A percentile compares a stretch with the other conserved stretches of the same genome.
Conservation (phyloP, 1,139 yeast genomes). For the Yarrowia galli region DNA sequence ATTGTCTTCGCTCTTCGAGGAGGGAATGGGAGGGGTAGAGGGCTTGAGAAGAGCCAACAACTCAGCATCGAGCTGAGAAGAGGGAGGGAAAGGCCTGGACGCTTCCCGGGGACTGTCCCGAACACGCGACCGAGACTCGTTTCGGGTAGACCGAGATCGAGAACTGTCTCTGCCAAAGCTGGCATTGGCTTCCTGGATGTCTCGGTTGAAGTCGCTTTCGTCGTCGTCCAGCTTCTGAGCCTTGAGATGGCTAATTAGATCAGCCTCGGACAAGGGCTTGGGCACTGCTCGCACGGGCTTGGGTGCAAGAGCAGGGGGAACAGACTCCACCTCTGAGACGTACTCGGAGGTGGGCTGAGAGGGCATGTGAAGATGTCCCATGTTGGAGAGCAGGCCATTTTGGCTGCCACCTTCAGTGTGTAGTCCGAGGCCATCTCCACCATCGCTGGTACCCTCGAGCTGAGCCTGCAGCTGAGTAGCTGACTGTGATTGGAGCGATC, state of each 20-base stretch:
- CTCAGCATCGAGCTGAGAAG: slow-evolving; percentile 20
- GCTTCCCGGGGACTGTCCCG: neutral
- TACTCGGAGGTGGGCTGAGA: slow-evolving; percentile 28
- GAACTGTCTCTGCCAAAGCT: neutral
- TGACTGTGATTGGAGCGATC: slow-evolving; percentile 28
- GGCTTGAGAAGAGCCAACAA: slow-evolving; percentile 26
- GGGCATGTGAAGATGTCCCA: slow-evolving; percentile 14
- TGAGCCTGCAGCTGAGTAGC: slow-evolving; percentile 34
- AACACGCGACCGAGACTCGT: neutral
- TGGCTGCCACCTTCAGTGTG: neutral
- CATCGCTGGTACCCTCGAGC: slow-evolving; percentile 9
- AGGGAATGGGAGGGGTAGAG: neutral
- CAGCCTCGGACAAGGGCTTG: slow-evolving; percentile 21
- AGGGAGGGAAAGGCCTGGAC: neutral
- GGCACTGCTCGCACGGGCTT: slow-evolving; percentile 12
- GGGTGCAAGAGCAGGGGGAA: slow-evolving; percentile 18
- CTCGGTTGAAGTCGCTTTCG: neutral
- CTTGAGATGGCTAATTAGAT: slow-evolving; percentile 13
- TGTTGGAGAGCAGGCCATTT: neutral
- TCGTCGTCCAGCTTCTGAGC: slow-evolving; percentile 16
- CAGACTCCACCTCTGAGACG: slow-evolving; percentile 24
- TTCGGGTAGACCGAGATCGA: neutral
- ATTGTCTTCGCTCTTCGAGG: slow-evolving; percentile 2
- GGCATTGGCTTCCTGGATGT: no score
- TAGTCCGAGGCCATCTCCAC: neutral